phyloP scores from a whole-genome alignment of 345 rosid genomes.

The Litchi chinensis region DNA sequence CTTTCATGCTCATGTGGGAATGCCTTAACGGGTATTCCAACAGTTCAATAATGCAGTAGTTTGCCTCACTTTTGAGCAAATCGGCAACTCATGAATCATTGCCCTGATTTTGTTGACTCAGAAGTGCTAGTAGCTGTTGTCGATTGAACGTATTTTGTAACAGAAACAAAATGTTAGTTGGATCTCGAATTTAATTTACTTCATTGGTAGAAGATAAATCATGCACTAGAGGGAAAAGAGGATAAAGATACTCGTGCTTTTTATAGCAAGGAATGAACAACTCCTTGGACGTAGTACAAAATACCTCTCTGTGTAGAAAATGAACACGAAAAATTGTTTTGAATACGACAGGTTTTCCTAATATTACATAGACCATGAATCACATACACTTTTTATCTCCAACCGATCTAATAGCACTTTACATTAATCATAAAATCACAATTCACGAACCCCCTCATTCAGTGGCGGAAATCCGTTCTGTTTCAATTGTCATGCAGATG shows the following conservation, averaged over 20 bases:
- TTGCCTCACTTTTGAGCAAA: background rate
- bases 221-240: too few species aligned
- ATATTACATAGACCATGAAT: constrained; percentile 29
- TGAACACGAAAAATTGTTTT: constrained; percentile 15
- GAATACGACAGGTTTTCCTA: constrained; percentile 30
- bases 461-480: constrained; percentile 25
- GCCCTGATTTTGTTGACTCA: background rate
- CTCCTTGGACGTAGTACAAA: constrained; percentile 22
- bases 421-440: constrained; percentile 28
- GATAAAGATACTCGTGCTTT: constrained; percentile 5
- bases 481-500: constrained; percentile 15
- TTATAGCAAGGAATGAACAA: background rate
- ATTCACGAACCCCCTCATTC: constrained; percentile 4
- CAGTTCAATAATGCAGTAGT: constrained; percentile 15
- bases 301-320: constrained; percentile 25
- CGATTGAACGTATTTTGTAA: too few species aligned
- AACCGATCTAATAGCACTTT: constrained; percentile 35
- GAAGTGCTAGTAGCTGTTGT: too few species aligned
- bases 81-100: background rate
- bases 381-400: constrained; percentile 28
- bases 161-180: background rate
- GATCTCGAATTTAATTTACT: background rate
- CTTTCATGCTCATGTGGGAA: constrained; percentile 6
- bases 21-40: background rate
- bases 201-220: too few species aligned